Base-by-base conservation (phyloP, 176 grass and related monocot species). In the Typha latifolia region DNA sequence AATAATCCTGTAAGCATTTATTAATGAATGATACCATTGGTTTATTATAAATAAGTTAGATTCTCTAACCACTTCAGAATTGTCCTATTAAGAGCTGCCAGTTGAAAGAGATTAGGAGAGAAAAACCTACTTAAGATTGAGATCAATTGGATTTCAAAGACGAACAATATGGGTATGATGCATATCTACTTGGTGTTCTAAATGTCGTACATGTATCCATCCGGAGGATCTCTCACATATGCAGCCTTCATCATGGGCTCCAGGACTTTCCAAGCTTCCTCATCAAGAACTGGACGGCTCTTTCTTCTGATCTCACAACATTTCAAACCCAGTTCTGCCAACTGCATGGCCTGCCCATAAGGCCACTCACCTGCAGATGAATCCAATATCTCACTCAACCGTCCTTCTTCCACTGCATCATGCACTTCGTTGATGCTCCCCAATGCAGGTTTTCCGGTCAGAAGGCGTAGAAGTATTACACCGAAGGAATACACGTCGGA, bases 231-330 rank as follows among this genome's bases (percentile, higher is more conserved):
- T n/a, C n/a, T n/a, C n/a, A n/a, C n/a, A n/a, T 55, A 55, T 5
- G 14, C 16, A 15, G 15, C 13, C 51, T 55, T 55, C 51, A 55
- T 19, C 51, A 68, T 49, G 67, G 63, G 27, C 31, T 68, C 73
- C 32, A 76, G 16, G 57, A 76, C 67, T 48, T 76, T 76, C 73
- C 63, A 76, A 51, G 73, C 49, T 21, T 76, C 49, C 20, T 14
- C 62, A 10, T 12, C 52, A 21, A 74, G 57, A 74, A 63, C 71
- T 48, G 71, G 71, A 9, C 55, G 71, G 57, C 47, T 62, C 71
- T 74, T 74, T 48, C 71, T 64, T 22, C 64, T 74, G 55, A 74
- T 63, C 71, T 74, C 71, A 26, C 71, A 74, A 32, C 71, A 74
- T 13, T 74, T 74, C 71, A 74, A 20, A 31, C 71, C 71, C 55